Base-by-base conservation (phyloP, 345 rosid genomes). In the Capsella bursapastoris region DNA sequence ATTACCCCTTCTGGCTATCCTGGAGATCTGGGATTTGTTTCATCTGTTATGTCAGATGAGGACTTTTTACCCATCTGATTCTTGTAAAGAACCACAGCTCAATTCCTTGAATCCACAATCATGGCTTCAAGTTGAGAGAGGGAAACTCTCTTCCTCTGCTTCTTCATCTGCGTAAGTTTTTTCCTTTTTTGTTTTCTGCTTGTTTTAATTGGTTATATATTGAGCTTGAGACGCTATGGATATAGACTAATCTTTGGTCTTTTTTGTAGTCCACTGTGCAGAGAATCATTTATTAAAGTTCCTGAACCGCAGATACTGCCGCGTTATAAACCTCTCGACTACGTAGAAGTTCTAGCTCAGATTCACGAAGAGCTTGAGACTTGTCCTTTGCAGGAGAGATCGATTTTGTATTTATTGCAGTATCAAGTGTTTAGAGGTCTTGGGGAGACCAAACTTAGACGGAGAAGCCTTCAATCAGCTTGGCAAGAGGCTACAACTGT, bases 121-220 rank as follows among this genome's bases (percentile, higher is more conserved):
- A 61, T 95, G 99, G 99, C 99, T 92, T 68, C 99, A 95, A 83
- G 98, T 92, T 72, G 99, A 95, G 78, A 88, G 98, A 81, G 99
- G 98, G 79, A 95, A 92, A 77, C 84, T 84, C 4, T 80, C 91
- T 22, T 74, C 88, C 15, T 84, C 80, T 14, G 69, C 83, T 38
- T 83, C 90, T 50, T 74, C 88, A 29, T 95, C 99, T 61, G 83
- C 86, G 99, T 92, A 81, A 87, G 97, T 82, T 15, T 75, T 10
- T 18, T 6, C 28, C 68, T 66, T 31, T 38, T 56, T 3, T 68
- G 3, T 15, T 44, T 18, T 60, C 7, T 52, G n/a, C 40, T 53
- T 3, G 15, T 62, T 52, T 57, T 29, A 1, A 16, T 65, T 79
- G 8, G 43, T 48, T 32, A 55, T 32, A 56, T 56, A 41, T 38